Conservation (phyloP, 768 basidiomycete genomes). For the Tylopilus sp. region DNA sequence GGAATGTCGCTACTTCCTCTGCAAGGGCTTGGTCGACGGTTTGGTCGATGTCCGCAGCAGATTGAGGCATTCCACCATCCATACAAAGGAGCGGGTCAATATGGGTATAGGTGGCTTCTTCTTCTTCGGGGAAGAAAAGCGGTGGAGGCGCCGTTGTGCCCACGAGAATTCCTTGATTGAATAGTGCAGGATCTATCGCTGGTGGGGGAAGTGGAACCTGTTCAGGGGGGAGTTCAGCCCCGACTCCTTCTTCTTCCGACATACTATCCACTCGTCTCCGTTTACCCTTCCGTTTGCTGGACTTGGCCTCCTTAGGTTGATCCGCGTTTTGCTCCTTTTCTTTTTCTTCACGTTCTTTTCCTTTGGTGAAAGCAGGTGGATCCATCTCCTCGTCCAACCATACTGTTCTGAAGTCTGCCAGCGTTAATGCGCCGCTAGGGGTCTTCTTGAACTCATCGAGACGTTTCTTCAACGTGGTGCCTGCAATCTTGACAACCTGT, state of each 20-base stretch:
- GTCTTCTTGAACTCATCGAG: slow-evolving; percentile 94
- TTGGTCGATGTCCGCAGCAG: slow-evolving; percentile 48
- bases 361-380: slow-evolving; percentile 84
- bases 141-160: slow-evolving; percentile 42
- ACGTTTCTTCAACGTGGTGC: slow-evolving; percentile 88
- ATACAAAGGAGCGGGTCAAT: slow-evolving; percentile 56
- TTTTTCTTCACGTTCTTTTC: slow-evolving; percentile 65
- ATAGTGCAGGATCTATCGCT: slow-evolving; percentile 52
- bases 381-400: slow-evolving; percentile 93
- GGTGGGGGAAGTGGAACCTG: slow-evolving; percentile 18
- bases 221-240: slow-evolving; percentile 9
- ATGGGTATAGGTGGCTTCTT: slow-evolving; percentile 39
- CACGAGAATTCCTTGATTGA: slow-evolving; percentile 66
- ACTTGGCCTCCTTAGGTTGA: slow-evolving; percentile 23
- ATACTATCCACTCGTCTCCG: slow-evolving; percentile 40
- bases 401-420: slow-evolving; percentile 86
- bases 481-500: slow-evolving; percentile 99
- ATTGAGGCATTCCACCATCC: slow-evolving; percentile 11
- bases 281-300: slow-evolving; percentile 34
- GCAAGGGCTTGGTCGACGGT: slow-evolving; percentile 59
- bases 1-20: slow-evolving; percentile 66
- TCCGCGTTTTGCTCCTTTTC: slow-evolving; percentile 42
- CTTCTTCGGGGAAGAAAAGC: slow-evolving; percentile 44
- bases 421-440: slow-evolving; percentile 76
- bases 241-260: slow-evolving; percentile 31